Evolutionary conservation across 208 protist species (phyloP).

Genomic region (Leishmania amazonensis): DNA sequence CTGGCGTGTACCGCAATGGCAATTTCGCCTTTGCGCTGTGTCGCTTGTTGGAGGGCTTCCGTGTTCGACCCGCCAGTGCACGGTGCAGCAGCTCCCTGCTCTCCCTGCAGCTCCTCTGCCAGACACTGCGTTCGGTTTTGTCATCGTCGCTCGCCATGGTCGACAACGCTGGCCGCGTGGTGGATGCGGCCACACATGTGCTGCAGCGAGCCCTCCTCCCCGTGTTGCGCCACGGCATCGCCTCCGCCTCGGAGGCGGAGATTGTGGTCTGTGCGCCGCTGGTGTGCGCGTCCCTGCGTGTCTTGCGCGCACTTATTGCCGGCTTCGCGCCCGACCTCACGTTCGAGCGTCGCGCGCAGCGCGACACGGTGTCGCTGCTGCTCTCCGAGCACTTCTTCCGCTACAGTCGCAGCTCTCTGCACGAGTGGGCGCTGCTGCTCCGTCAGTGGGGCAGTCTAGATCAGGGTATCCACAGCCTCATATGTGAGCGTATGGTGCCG

Average conservation of each 20-base stretch:
- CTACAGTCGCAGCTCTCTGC: conserved; percentile 37
- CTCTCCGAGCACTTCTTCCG: conserved; percentile 53
- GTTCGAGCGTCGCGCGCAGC: conserved; percentile 42
- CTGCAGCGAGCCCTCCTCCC: conserved; percentile 44
- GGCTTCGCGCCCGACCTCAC: conserved; percentile 26
- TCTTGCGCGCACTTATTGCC: conserved; percentile 20
- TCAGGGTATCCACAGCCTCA: conserved; percentile 12
- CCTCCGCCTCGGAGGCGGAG: conserved; percentile 48
- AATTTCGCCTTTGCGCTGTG: conserved; percentile 37
- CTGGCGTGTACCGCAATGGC: conserved; percentile 27
- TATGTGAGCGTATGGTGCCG: conserved; percentile 29
- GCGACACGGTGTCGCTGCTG: conserved; percentile 41
- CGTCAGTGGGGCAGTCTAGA: conserved; percentile 15
- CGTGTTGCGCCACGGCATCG: conserved; percentile 37
- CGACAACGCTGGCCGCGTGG: conserved; percentile 31
- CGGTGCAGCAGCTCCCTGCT: conserved; percentile 21
- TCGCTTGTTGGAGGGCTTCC: conserved; percentile 38
- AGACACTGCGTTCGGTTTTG: conserved; percentile 30
- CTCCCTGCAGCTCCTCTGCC: conserved; percentile 21
- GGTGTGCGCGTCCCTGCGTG: conserved; percentile 39
- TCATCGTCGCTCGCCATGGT: conserved; percentile 23
- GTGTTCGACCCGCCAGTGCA: not conserved
- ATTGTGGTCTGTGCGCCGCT: conserved; percentile 29
- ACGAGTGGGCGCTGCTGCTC: conserved; percentile 46
- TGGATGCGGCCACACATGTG: conserved; percentile 30